These are phyloP conservation scores for Arabidopsis thaliana DNA, from an alignment of 345 rosid species.

Conservation along the genomic window TAIR10.1 NC_003076.8:2973501-2974000, in stretches of 20 bases:
- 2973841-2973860: slow-evolving; percentile 65
- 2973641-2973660: slow-evolving; percentile 68
- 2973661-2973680: slow-evolving; percentile 49
- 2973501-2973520: slow-evolving; percentile 49
- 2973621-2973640: slow-evolving; percentile 73
- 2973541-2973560: slow-evolving; percentile 79
- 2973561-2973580: slow-evolving; percentile 75
- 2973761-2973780: slow-evolving; percentile 55
- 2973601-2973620: slow-evolving; percentile 68
- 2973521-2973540: slow-evolving; percentile 59
- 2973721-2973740: slow-evolving; percentile 1
- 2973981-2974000: slow-evolving; percentile 59
- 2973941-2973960: not conserved
- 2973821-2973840: slow-evolving; percentile 49
- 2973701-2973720: not conserved
- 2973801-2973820: slow-evolving; percentile 65
- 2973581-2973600: slow-evolving; percentile 60
- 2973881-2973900: slow-evolving; percentile 78
- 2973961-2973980: slow-evolving; percentile 10
- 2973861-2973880: slow-evolving; percentile 64
- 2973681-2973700: not conserved
- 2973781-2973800: slow-evolving; percentile 57
- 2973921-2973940: not conserved
- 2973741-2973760: slow-evolving; percentile 5
- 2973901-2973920: slow-evolving; percentile 97